A percentile compares a stretch with the other conserved stretches of the same genome.
phyloP scores from a whole-genome alignment of 768 basidiomycete species.

The Leccinum truebloodii region DNA sequence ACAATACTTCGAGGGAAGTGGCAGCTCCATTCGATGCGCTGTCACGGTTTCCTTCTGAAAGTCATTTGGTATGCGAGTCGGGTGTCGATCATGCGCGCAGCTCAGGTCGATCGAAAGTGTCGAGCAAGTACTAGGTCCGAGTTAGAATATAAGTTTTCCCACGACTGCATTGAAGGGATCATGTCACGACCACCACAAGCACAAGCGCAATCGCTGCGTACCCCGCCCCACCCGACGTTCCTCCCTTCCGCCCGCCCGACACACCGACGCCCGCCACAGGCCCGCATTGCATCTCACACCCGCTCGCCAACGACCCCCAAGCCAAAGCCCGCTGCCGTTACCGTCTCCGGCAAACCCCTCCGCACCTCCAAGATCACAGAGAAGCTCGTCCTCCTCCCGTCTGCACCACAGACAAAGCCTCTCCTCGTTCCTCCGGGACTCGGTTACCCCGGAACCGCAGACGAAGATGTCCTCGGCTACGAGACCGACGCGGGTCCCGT shows the following conservation, averaged over 20 bases:
- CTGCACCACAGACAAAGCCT: slow-evolving; percentile 85
- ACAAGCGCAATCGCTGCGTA: slow-evolving; percentile 6
- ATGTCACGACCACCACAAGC: not conserved
- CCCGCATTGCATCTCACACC: slow-evolving; percentile 20
- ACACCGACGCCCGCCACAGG: slow-evolving; percentile 25
- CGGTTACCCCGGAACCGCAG: slow-evolving; percentile 25
- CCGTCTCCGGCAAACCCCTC: slow-evolving; percentile 49
- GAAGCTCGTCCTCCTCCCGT: slow-evolving; percentile 87
- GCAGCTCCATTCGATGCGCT: no score
- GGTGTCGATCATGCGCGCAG: no score
- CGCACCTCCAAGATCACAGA: slow-evolving; percentile 91
- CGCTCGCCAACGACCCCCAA: slow-evolving; percentile 19
- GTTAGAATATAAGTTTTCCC: no score
- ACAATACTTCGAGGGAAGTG: no score
- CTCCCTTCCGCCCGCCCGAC: slow-evolving; percentile 24
- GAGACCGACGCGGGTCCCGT: slow-evolving; percentile 63
- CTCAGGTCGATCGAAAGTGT: no score
- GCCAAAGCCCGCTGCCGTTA: slow-evolving; percentile 18
- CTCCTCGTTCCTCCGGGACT: slow-evolving; percentile 34
- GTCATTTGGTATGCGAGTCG: no score
- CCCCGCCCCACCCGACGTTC: slow-evolving; percentile 24
- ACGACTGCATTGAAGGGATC: no score
- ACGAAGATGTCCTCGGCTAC: slow-evolving; percentile 57
- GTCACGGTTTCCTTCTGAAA: no score
- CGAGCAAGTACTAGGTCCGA: no score